Base-by-base conservation (phyloP, 23 red algal genomes). In the Agarophyton chilense region DNA sequence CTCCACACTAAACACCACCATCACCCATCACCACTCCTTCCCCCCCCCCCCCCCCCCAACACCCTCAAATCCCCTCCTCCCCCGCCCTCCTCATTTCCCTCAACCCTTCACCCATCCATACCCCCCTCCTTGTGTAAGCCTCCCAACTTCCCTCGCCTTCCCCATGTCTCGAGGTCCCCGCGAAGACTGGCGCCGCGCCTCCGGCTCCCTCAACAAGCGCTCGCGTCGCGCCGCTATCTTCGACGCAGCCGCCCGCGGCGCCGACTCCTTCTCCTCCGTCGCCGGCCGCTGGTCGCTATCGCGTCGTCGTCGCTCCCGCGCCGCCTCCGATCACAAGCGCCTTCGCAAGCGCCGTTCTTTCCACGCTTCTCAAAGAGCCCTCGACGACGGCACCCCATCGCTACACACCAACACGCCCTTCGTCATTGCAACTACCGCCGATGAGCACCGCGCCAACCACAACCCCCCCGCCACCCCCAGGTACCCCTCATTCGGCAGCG, bases 151-250 rank as follows among this genome's bases (percentile, higher is more conserved):
- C 39, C 41, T 12, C 42, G 26, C 58, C 32, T 44, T 39, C 26
- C 81, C 21, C 43, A 80, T 80, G 77, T 61, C 77, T 61, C 77
- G 62, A 44, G 63, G 54, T 47, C 51, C 61, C 36, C 82, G 62
- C 63, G 66, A 89, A 16, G 85, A 89, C 58, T 89, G 85, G 85
- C 85, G 85, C n/a, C 85, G 85, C 85, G 67, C 85, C 52, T 77
- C 52, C 35, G 72, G 85, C 54, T 89, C 85, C 17, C 85, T 89
- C 7, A 89, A 89, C 85, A 89, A 89, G 58, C 85, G 72, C 18
- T 77, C 85, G 35, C 67, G 67, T 33, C 85, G 72, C 39, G 67
- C 85, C 45, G 85, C 85, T 31, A 53, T 89, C 85, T 89, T 89
- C 73, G 85, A 89, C 73, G 85, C 85, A 19, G 85, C 85, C 12